Evolutionary conservation across 345 rosid genomes (phyloP), one percentile per base, ranked within the genome.

Genomic region (Dipteronia dyeriana): DNA sequence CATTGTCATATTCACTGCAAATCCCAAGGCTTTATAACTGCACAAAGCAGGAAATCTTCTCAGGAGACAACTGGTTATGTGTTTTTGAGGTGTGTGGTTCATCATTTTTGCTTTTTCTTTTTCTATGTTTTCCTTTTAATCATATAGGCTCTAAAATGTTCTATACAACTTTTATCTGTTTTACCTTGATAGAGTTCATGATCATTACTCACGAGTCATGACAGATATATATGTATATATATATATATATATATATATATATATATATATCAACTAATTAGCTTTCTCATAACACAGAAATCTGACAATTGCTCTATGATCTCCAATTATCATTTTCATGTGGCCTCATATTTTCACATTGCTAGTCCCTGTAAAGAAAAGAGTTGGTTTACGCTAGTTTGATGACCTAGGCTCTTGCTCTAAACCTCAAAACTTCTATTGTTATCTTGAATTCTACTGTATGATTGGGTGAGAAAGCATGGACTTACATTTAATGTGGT

Each of bases 1-100:
- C 94, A 96, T 68, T 94, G 99, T 72, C 99, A 96, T 78, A 91
- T 96, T 76, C 90, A 96, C 81, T 96, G 98, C 93, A 96, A 94
- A 83, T 82, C 97, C 19, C 88, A 84, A 20, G 98, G 98, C 67
- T 94, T 71, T 79, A 83, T 96, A 69, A 94, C 98, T 62, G 98
- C 99, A 56, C 99, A 96, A 56, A 89, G 97, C 88, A 89, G 97
- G n/a, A 96, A 96, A 86, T 79, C 99, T 66, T 94, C 98, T 70
- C 97, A 92, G 75, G 97, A 96, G 80, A 83, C 88, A 39, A 94
- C 98, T 70, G 99, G 97, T 80, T 96, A 91, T 61, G 94, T 96
- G 34, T 96, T 96, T 80, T 76, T 92, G 81, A 94, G 99, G 99
- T 91, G 22, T 43, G 82, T 47, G 16, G 45, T 74, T 71, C 20